These are phyloP conservation scores for Omphalea diandra DNA, from an alignment of 441 rosid genomes.

Conservation along the genomic window DNA sequence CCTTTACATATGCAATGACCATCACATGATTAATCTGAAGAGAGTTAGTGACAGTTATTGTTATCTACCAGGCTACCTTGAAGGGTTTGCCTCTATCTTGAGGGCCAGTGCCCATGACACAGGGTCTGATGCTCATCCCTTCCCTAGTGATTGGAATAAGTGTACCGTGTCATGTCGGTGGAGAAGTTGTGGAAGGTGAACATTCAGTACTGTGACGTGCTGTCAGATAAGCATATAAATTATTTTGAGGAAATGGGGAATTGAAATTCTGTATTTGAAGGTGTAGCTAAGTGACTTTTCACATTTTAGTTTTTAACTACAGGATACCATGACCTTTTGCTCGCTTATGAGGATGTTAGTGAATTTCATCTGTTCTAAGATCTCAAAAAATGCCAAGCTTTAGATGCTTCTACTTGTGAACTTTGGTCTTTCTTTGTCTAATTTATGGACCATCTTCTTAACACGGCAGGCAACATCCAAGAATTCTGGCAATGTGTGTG, in stretches of 20 bases:
- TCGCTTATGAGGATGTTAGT: not conserved
- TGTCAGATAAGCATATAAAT: not conserved
- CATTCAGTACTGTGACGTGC: not conserved
- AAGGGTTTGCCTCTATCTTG: not conserved
- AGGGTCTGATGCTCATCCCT: not conserved
- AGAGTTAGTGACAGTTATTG: too few relatives aligned
- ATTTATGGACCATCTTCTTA: slow-evolving; percentile 16
- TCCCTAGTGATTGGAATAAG: not conserved
- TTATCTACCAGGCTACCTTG: not conserved
- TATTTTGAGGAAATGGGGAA: not conserved
- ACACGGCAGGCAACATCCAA: slow-evolving; percentile 63
- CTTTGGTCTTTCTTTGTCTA: slow-evolving; percentile 12
- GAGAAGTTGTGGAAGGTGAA: not conserved
- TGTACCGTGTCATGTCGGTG: not conserved
- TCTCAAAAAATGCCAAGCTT: not conserved
- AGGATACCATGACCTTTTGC: not conserved
- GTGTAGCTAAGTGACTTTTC: not conserved
- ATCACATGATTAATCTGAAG: not conserved
- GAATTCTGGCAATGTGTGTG: slow-evolving; percentile 58
- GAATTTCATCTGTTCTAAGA: not conserved
- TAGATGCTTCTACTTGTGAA: slow-evolving; percentile 4
- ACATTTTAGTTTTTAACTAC: not conserved
- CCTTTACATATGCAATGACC: not conserved
- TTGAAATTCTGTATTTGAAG: not conserved
- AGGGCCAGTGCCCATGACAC: not conserved